Conservation (phyloP, 495 filamentous ascomycete species). For the Parmelia sp. region DNA sequence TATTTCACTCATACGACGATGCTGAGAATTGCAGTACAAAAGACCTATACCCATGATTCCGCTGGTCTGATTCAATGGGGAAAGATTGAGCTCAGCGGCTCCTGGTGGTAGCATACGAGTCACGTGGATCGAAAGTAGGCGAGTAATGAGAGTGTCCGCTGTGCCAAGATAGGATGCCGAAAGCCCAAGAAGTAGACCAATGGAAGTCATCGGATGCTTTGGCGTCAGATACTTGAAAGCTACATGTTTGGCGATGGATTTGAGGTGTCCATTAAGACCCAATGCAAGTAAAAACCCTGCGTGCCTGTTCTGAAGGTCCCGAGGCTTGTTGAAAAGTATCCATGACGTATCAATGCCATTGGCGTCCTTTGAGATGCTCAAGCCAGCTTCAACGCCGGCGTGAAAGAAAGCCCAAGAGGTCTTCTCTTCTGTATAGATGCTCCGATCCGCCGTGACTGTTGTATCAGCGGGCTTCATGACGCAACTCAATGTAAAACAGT, state of each 20-base stretch:
- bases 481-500: conserved; percentile 81
- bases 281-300: conserved; percentile 88
- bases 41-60: conserved; percentile 97
- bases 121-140: conserved; percentile 95
- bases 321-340: conserved; percentile 96
- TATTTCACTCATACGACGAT: conserved; percentile 96
- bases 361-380: conserved; percentile 83
- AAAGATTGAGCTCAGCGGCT: conserved; percentile 88
- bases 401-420: conserved; percentile 98
- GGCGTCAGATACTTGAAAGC: conserved; percentile 97
- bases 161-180: conserved; percentile 91
- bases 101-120: conserved; percentile 87
- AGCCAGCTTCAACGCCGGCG: conserved; percentile 80
- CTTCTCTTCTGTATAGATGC: conserved; percentile 83
- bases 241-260: conserved; percentile 90
- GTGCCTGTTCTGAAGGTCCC: conserved; percentile 85
- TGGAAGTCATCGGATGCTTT: conserved; percentile 98
- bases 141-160: conserved; percentile 91
- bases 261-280: conserved; percentile 93
- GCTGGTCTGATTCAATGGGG: conserved; percentile 88
- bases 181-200: conserved; percentile 84
- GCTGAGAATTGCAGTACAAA: conserved; percentile 90
- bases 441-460: conserved; percentile 79
- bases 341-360: conserved; percentile 96
- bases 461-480: conserved; percentile 86